These are phyloP conservation scores for Microbotryum silenes-acaulis DNA, from an alignment of 1,284 basidiomycete genomes.

Conservation along the genomic window DNA sequence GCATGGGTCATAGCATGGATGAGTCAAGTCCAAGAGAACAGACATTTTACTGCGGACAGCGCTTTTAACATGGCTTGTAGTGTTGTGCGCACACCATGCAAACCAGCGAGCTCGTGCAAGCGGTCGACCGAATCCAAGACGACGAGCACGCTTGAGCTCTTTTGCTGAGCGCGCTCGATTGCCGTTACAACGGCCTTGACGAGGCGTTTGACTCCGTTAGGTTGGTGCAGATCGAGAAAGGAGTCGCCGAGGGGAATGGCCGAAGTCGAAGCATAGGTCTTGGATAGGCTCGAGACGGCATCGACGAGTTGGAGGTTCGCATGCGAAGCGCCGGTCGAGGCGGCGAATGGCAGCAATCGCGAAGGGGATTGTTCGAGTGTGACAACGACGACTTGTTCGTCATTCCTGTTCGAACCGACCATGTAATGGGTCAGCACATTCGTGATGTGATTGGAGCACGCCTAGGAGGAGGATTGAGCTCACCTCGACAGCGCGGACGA, in stretches of 20 bases:
- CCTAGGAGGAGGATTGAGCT: neutral
- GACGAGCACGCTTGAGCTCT: constrained; percentile 6
- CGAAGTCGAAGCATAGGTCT: neutral
- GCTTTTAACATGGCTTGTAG: constrained; percentile 6
- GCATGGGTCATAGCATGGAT: too few relatives aligned
- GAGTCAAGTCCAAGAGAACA: neutral
- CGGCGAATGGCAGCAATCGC: constrained; percentile 5
- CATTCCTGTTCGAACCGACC: neutral
- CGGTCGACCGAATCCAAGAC: constrained; percentile 21
- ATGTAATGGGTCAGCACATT: too few relatives aligned
- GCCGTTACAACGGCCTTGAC: neutral
- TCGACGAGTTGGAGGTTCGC: constrained; percentile 8
- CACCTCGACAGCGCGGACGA: constrained; percentile 14
- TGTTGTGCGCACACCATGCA: neutral
- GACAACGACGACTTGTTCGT: constrained; percentile 12
- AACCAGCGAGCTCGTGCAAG: constrained; percentile 6
- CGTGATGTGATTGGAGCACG: neutral
- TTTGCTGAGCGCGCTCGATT: neutral
- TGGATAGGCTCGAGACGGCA: neutral
- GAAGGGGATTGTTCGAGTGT: constrained; percentile 8
- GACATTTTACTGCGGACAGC: constrained; percentile 4
- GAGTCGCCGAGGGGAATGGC: neutral
- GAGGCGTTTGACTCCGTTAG: neutral
- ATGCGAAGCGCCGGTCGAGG: neutral
- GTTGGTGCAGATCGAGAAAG: neutral